Evolutionary conservation across 805 yeast species (phyloP).

Genomic region (Starmerella riodocensis): DNA sequence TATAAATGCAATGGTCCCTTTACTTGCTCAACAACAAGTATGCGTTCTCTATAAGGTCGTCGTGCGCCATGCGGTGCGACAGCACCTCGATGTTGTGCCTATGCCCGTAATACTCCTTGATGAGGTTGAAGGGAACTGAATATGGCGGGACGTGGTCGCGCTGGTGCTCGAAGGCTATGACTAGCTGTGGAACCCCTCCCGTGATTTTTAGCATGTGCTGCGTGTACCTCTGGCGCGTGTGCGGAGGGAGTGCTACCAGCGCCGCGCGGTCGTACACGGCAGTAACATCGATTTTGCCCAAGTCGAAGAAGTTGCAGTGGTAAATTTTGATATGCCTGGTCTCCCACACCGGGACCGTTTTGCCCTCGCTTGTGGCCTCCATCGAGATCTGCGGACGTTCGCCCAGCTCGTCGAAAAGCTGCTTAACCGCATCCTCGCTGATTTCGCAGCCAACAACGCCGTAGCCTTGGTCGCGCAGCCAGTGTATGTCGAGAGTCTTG

Average conservation of each 20-base stretch:
- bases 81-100: slow-evolving; percentile 4
- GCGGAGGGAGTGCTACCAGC: slow-evolving; percentile 13
- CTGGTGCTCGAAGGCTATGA: slow-evolving; percentile 12
- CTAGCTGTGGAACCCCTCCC: slow-evolving; percentile 12
- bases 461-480: slow-evolving; percentile 10
- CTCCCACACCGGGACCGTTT: slow-evolving; percentile 2
- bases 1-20: too few species aligned
- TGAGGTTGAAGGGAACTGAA: slow-evolving; percentile 10
- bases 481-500: slow-evolving; percentile 10
- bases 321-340: slow-evolving; percentile 1
- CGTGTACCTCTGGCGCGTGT: slow-evolving; percentile 7
- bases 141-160: slow-evolving; percentile 11
- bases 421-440: slow-evolving; percentile 8
- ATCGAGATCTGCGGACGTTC: slow-evolving; percentile 1
- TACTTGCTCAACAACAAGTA: slow-evolving; percentile 3
- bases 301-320: slow-evolving; percentile 11
- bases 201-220: slow-evolving; percentile 10
- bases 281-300: slow-evolving; percentile 4
- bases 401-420: slow-evolving; percentile 10
- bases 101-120: slow-evolving; percentile 11
- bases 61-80: neutral
- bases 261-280: slow-evolving; percentile 18
- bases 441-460: slow-evolving; percentile 13
- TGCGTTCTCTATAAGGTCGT: slow-evolving; percentile 3
- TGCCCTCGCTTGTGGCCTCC: neutral